phyloP scores from a whole-genome alignment of 495 filamentous ascomycete genomes.

The Penicillium angulare region DNA sequence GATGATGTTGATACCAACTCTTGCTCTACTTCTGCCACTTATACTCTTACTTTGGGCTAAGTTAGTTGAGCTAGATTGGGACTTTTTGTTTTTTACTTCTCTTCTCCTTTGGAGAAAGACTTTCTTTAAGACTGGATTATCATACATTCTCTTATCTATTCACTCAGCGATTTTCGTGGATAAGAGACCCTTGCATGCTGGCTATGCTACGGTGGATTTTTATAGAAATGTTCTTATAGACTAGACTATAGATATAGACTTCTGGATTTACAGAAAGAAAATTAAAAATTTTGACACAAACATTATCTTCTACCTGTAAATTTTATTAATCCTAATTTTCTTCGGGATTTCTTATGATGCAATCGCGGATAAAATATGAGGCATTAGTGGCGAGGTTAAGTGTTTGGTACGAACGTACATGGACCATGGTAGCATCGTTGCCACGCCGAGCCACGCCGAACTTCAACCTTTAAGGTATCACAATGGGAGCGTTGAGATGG shows the following conservation, averaged over 20 bases:
- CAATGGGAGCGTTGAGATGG: too few relatives aligned
- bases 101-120: background rate
- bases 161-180: background rate
- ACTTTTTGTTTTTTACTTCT: background rate
- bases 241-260: slow-evolving; percentile 1
- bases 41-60: slow-evolving; percentile 31
- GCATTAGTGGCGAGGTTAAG: too few relatives aligned
- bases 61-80: background rate
- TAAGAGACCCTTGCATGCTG: slow-evolving; percentile 7
- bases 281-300: too few relatives aligned
- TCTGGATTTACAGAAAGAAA: too few relatives aligned
- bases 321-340: too few relatives aligned
- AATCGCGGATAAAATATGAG: too few relatives aligned
- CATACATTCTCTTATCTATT: background rate
- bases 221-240: background rate
- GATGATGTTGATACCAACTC: slow-evolving; percentile 33
- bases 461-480: too few relatives aligned
- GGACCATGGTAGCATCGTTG: too few relatives aligned
- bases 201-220: background rate
- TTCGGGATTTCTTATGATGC: too few relatives aligned
- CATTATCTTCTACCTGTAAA: too few relatives aligned
- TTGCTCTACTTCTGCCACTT: slow-evolving; percentile 23
- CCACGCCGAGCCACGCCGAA: too few relatives aligned
- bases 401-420: background rate
- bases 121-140: slow-evolving; percentile 1